These are phyloP conservation scores for Thielaviopsis euricoi DNA, from an alignment of 2,329 filamentous ascomycete species.

Conservation along the genomic window DNA sequence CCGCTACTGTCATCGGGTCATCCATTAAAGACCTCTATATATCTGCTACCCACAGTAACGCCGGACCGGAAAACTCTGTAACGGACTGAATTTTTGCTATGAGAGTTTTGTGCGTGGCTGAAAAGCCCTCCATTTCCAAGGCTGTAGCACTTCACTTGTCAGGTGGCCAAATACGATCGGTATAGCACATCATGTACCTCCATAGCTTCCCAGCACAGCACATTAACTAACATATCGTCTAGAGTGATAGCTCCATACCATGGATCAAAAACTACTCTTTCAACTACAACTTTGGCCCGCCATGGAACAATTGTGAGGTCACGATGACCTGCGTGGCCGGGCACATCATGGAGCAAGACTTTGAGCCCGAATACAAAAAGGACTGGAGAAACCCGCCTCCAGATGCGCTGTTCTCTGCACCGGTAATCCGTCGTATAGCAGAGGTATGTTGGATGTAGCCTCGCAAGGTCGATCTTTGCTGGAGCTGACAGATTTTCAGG, in stretches of 20 bases:
- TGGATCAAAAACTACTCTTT: slow-evolving; percentile 95
- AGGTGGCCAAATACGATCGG: slow-evolving; percentile 54
- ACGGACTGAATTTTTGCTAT: slow-evolving; percentile 20
- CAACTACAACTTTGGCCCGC: slow-evolving; percentile 65
- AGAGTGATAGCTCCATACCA: slow-evolving; percentile 54
- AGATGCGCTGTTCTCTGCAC: slow-evolving; percentile 63
- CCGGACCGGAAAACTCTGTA: too few species aligned
- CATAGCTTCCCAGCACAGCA: slow-evolving; percentile 1
- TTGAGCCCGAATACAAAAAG: slow-evolving; percentile 53
- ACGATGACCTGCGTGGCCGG: slow-evolving; percentile 90
- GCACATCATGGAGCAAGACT: slow-evolving; percentile 70
- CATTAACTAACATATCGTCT: slow-evolving; percentile 15
- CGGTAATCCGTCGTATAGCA: slow-evolving; percentile 50
- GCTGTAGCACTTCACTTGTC: slow-evolving; percentile 81
- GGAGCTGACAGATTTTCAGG: slow-evolving; percentile 27
- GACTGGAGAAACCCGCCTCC: slow-evolving; percentile 67
- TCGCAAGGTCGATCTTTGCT: background rate
- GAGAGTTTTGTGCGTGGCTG: slow-evolving; percentile 38
- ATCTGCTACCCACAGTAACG: background rate
- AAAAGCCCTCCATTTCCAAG: slow-evolving; percentile 85
- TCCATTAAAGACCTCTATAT: too few species aligned
- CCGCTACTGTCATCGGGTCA: too few species aligned
- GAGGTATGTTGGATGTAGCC: slow-evolving; percentile 30
- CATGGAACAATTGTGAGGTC: slow-evolving; percentile 69
- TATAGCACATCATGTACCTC: slow-evolving; percentile 26